Percentiles rank a stretch among this genome's conserved stretches.
Conservation (phyloP, 2,329 filamentous ascomycete species). For the Bipolaris oryzae region DNA sequence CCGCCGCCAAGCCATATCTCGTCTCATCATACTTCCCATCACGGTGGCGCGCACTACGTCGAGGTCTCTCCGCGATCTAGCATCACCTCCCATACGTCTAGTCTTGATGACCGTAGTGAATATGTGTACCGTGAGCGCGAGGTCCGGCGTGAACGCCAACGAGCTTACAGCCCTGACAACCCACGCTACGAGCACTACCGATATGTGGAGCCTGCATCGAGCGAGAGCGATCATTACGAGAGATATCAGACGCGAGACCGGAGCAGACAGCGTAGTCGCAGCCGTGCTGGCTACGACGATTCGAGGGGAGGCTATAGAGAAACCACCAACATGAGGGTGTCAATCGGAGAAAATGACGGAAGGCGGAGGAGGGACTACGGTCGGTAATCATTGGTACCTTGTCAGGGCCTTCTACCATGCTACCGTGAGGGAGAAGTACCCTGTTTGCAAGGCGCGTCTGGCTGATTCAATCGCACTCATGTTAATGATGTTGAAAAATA, state of each 20-base stretch:
- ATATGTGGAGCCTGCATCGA: slow-evolving; percentile 52
- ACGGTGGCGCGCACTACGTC: slow-evolving; percentile 49
- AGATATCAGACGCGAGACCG: slow-evolving; percentile 30
- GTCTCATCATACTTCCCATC: slow-evolving; percentile 21
- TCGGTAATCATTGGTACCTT: not conserved
- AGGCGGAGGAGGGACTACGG: slow-evolving; percentile 3
- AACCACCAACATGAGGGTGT: slow-evolving; percentile 42
- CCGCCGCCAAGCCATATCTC: slow-evolving; percentile 30
- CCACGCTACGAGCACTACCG: slow-evolving; percentile 54
- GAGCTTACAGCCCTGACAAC: slow-evolving; percentile 42
- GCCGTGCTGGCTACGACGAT: slow-evolving; percentile 38
- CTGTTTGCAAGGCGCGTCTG: not conserved
- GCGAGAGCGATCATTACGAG: slow-evolving; percentile 38
- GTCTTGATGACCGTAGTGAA: slow-evolving; percentile 39
- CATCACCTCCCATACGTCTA: slow-evolving; percentile 38
- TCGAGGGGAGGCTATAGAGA: slow-evolving; percentile 35
- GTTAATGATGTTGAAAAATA: not conserved
- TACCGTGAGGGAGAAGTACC: not conserved
- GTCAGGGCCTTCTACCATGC: not conserved
- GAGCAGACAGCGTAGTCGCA: slow-evolving; percentile 39
- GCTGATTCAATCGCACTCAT: not conserved
- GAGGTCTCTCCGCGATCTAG: slow-evolving; percentile 52
- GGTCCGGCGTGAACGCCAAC: slow-evolving; percentile 50
- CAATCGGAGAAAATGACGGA: not conserved
- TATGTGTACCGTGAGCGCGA: slow-evolving; percentile 55